Percentiles rank a stretch among this genome's conserved stretches.
Conservation (phyloP, 805 yeast species). For the Starmera dryadoides region DNA sequence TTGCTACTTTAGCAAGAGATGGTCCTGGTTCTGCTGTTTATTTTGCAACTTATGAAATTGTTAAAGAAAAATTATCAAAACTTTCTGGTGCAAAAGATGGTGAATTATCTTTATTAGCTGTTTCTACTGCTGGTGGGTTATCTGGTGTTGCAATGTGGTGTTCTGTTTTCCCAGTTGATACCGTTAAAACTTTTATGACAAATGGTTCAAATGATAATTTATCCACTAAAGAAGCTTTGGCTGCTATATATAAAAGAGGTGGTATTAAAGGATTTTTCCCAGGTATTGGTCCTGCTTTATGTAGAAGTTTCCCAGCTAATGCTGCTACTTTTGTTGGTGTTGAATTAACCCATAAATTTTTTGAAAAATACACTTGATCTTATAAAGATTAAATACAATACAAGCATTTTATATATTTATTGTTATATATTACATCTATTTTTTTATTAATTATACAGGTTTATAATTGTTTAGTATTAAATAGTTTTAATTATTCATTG, state of each 20-base stretch:
- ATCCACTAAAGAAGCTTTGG: slow-evolving; percentile 59
- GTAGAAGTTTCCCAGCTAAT: slow-evolving; percentile 95
- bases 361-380: slow-evolving; percentile 24
- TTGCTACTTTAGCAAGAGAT: slow-evolving; percentile 90
- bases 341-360: slow-evolving; percentile 56
- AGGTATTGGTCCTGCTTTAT: slow-evolving; percentile 92
- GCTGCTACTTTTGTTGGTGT: slow-evolving; percentile 99
- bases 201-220: slow-evolving; percentile 30
- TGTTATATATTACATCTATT: no score
- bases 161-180: slow-evolving; percentile 92
- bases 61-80: slow-evolving; percentile 55
- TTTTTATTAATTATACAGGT: no score
- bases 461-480: no score
- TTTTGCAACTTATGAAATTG: slow-evolving; percentile 87
- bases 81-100: slow-evolving; percentile 33
- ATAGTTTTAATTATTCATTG: no score
- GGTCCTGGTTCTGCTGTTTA: slow-evolving; percentile 97
- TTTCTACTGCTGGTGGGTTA: slow-evolving; percentile 87
- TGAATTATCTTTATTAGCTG: slow-evolving; percentile 60
- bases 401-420: no score
- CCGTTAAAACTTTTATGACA: slow-evolving; percentile 56
- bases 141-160: slow-evolving; percentile 98
- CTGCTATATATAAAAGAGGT: slow-evolving; percentile 61
- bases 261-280: slow-evolving; percentile 94
- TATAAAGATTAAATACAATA: no score